Percentiles rank a stretch among this genome's conserved stretches.
These are phyloP conservation scores for Coniella lustricola DNA, from an alignment of 2,329 filamentous ascomycete genomes.

Conservation along the genomic window DNA sequence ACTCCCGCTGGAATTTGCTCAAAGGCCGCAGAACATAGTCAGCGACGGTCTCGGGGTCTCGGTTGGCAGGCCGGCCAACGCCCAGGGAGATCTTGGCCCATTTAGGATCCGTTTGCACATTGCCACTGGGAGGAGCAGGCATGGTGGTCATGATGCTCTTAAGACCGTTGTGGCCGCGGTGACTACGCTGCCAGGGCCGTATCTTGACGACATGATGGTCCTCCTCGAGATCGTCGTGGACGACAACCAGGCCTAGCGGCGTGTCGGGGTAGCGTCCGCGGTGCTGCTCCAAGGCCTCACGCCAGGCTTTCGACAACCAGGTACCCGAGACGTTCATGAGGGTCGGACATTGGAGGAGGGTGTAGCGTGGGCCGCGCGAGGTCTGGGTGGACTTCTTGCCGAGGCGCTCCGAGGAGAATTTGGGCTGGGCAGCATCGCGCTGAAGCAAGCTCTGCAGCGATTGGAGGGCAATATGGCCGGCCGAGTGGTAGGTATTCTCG, in stretches of 20 bases:
- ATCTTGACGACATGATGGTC: conserved; percentile 61
- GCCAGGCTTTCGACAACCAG: conserved; percentile 61
- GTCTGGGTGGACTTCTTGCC: conserved; percentile 45
- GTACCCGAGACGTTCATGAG: conserved; percentile 81
- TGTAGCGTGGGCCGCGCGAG: conserved; percentile 46
- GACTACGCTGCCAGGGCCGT: conserved; percentile 55
- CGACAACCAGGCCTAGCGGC: conserved; percentile 55
- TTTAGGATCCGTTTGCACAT: conserved; percentile 32
- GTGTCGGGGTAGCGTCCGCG: conserved; percentile 1
- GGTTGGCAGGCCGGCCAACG: conserved; percentile 71
- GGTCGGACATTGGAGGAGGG: conserved; percentile 66
- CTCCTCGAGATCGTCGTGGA: conserved; percentile 85
- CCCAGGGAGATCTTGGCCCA: conserved; percentile 68
- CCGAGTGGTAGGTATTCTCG: conserved; percentile 74
- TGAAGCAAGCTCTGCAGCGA: conserved; percentile 46
- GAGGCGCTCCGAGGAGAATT: conserved; percentile 39
- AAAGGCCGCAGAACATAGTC: conserved; percentile 72
- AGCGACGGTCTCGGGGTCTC: conserved; percentile 61
- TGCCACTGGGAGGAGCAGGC: conserved; percentile 20
- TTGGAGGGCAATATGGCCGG: conserved; percentile 72
- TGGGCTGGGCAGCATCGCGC: conserved; percentile 32
- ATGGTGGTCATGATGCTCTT: conserved; percentile 56
- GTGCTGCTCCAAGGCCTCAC: conserved; percentile 39
- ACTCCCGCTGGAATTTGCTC: conserved; percentile 40
- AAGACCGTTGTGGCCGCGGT: conserved; percentile 68